Base-by-base conservation (phyloP, 345 rosid species). In the Populus alba region DNA sequence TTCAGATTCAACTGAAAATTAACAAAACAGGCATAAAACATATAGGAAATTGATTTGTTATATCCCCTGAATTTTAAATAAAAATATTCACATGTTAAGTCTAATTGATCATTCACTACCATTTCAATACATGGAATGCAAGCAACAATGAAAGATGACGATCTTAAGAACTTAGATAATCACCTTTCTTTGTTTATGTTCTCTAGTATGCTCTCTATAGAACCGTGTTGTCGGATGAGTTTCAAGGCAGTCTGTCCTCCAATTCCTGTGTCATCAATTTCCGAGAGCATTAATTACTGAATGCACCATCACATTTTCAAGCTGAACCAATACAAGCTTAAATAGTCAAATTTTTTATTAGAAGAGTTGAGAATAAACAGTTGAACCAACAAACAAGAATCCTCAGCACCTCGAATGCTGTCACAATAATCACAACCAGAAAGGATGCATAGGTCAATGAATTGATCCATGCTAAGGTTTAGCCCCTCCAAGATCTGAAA, bases 371-470 rank as follows among this genome's bases (percentile, higher is more conserved):
- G 27, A 66, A 22, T 3, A 10, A 47, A 5, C 22, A 33, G 51
- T 23, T n/a, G 13, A 69, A n/a, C n/a, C 53, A 11, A n/a, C 17
- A 70, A 63, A 38, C 33, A 18, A 66, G 55, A 38, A 39, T 38
- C 27, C 13, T 43, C 15, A 66, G 53, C 88, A 95, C 99, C 97
- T 84, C 86, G 88, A 79, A 96, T 94, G 87, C 92, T 94, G 75
- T 96, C 97, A 84, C 99, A 96, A 76, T 96, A 96, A 86, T 96
- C 99, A 82, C 97, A 92, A 79, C 99, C 99, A 41, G 97, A 96
- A 72, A 96, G 95, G 80, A 96, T 94, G 82, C 99, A 94, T 78
- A 96, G 83, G 83, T 96, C 99, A 74, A 94, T 88, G 81, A 96
- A 96, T 80, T 96, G 97, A 81, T 96, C 99, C 99, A 96, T 96